Base-by-base conservation (phyloP, 768 basidiomycete species). In the Chlorophyllum brunneum region DNA sequence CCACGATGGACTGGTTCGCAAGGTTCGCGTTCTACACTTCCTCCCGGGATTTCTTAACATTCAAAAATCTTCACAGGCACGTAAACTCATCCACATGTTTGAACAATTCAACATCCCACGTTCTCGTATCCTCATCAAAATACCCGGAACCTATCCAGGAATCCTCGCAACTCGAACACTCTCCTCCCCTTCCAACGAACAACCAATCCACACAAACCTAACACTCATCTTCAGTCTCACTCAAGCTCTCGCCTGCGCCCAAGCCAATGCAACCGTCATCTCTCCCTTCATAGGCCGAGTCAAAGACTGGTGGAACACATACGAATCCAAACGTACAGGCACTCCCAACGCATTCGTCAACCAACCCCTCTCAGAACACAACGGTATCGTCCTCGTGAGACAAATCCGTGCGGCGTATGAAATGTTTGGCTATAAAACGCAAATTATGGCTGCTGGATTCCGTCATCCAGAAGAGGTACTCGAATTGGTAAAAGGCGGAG, bases 251-350 rank as follows among this genome's bases (percentile, higher is more conserved):
- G 71, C 69, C 15, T 71, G 69, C 22, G 71, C 70, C 0, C 66
- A 71, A 45, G 70, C 71, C 0, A 65, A 68, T 6, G 57, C 64
- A 9, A 51, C 65, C 0, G 68, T 71, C 16, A 63, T 71, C 20
- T 71, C 69, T 1, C 68, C 69, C 1, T 72, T 71, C 59, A 62
- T 72, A 8, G 70, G 70, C n/a, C 61, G 70, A 20, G 70, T 72
- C 34, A 68, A 68, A 57, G 70, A 70, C 54, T 72, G 69, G 68
- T 72, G 67, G 64, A 58, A 63, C 18, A 63, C n/a, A n/a, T n/a
- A n/a, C n/a, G n/a, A n/a, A n/a, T n/a, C n/a, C n/a, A n/a, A n/a
- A n/a, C n/a, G n/a, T n/a, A n/a, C n/a, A n/a, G n/a, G n/a, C n/a
- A n/a, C n/a, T n/a, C n/a, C n/a, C 63, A 5, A 18, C 47, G 23